Evolutionary conservation across 192 early-diverging fungal genomes (phyloP), one percentile per base, ranked within the genome.

Genomic region (Backusella sp.): DNA sequence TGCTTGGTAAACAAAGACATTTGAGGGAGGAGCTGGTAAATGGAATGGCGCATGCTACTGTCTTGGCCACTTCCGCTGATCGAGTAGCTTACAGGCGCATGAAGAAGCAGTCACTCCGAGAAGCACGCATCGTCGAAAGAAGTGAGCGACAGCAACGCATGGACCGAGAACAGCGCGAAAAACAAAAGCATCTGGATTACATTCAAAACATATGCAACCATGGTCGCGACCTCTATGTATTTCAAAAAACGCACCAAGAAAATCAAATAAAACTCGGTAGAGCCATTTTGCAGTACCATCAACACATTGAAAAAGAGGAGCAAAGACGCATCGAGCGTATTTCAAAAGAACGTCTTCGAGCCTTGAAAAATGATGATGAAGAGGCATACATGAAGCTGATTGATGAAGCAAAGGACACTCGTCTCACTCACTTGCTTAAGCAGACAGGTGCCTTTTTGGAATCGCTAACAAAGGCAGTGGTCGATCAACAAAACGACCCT

Each of bases 361-460:
- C 98, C 35, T 90, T 99, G 75, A 96, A 95, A 87, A 94, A 91
- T 70, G 96, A 98, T 86, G 96, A 99, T 86, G 98, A 99, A 83
- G 97, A 96, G 68, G 96, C 96, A 2, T 99, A 99, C 82, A 86
- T 98, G 81, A 94, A 95, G 76, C 90, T 99, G 46, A 88, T 99
- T 72, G 96, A 98, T 82, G 86, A 96, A 86, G 93, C 93, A 41
- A 99, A 99, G 83, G 96, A 99, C 80, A 98, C 92, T 34, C 95
- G 98, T 80, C 94, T 99, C 70, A 92, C 93, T 32, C 93, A 96
- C 74, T 81, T 99, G 82, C 86, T 99, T 28, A 85, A 86, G 72
- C 97, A 98, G 85, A 99, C 98, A 6, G 90, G 94, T 80, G 73
- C 87, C 66, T 99, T 94, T 78, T 88, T 99, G 68, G 86, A 84